Percentiles rank a stretch among this genome's conserved stretches.
These are phyloP conservation scores for Pestalotiopsis fici DNA, from an alignment of 2,329 filamentous ascomycete species.

Conservation along the genomic window DNA sequence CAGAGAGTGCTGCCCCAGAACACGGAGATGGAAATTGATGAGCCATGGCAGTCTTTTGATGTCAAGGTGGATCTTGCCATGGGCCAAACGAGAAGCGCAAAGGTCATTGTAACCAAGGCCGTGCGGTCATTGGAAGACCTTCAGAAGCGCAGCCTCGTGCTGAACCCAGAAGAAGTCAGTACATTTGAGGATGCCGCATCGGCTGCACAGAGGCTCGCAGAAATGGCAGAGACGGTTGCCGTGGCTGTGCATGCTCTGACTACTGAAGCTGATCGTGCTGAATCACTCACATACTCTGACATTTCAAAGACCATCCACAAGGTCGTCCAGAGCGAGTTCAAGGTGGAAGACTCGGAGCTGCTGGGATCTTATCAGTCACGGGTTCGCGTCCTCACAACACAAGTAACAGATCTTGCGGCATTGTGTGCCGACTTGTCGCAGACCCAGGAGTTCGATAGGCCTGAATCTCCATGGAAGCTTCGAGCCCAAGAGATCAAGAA, in stretches of 20 bases:
- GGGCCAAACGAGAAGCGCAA: slow-evolving; percentile 76
- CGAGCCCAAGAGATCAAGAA: slow-evolving; percentile 79
- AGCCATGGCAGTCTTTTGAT: slow-evolving; percentile 65
- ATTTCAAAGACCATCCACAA: slow-evolving; percentile 64
- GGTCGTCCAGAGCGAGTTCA: slow-evolving; percentile 52
- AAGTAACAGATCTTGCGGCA: slow-evolving; percentile 70
- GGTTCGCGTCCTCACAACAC: slow-evolving; percentile 63
- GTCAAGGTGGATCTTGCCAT: slow-evolving; percentile 73
- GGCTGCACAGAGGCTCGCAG: slow-evolving; percentile 64
- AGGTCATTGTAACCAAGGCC: slow-evolving; percentile 80
- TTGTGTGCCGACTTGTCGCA: slow-evolving; percentile 71
- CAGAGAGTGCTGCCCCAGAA: slow-evolving; percentile 58
- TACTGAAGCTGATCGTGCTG: slow-evolving; percentile 69
- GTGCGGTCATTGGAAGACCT: slow-evolving; percentile 77
- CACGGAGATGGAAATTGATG: slow-evolving; percentile 61
- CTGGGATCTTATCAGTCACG: slow-evolving; percentile 69
- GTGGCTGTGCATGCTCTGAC: slow-evolving; percentile 66
- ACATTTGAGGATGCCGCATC: slow-evolving; percentile 71
- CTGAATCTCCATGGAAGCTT: slow-evolving; percentile 77
- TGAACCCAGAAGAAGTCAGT: slow-evolving; percentile 60
- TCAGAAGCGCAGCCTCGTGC: slow-evolving; percentile 71
- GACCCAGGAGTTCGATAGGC: slow-evolving; percentile 77
- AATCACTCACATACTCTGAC: slow-evolving; percentile 68
- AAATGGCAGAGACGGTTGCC: slow-evolving; percentile 68
- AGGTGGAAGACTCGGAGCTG: slow-evolving; percentile 64